Conservation (phyloP, 2,329 filamentous ascomycete genomes). For the Clonostachys chloroleuca region DNA sequence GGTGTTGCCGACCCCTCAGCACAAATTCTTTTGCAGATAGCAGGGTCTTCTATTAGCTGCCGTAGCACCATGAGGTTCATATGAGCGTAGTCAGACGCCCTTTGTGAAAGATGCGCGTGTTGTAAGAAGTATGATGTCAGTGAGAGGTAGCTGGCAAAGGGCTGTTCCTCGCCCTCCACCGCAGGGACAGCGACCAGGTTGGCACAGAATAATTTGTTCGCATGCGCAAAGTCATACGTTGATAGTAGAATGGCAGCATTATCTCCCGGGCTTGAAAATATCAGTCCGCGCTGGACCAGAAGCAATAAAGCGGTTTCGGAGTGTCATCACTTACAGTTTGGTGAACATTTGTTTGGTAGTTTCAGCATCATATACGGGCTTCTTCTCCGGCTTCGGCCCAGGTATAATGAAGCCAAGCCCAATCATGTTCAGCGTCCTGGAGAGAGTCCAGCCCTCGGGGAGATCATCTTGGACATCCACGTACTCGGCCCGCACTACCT, state of each 20-base stretch:
- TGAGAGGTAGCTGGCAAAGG: conserved; percentile 79
- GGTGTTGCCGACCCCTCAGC: conserved; percentile 68
- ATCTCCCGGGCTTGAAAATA: conserved; percentile 59
- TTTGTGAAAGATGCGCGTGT: conserved; percentile 79
- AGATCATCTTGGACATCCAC: conserved; percentile 84
- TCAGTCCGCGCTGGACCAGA: conserved; percentile 2
- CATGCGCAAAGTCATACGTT: conserved; percentile 88
- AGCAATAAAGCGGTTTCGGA: too few species aligned
- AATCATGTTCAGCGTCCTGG: conserved; percentile 76
- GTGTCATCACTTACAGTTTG: conserved; percentile 56
- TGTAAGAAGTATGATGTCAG: conserved; percentile 90
- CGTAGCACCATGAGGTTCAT: conserved; percentile 82
- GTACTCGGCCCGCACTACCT: conserved; percentile 67
- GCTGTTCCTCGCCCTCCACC: conserved; percentile 64
- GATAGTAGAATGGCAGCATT: conserved; percentile 78
- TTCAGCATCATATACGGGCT: conserved; percentile 63
- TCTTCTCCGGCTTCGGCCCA: conserved; percentile 58
- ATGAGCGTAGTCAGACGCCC: conserved; percentile 79
- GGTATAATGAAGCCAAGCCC: conserved; percentile 74
- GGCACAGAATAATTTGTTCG: conserved; percentile 93
- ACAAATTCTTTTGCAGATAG: conserved; percentile 79
- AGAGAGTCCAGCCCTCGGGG: conserved; percentile 83
- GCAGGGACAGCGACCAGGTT: conserved; percentile 66
- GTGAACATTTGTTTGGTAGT: conserved; percentile 79
- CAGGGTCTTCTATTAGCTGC: conserved; percentile 79